These are phyloP conservation scores for Oleoguttula mirabilis DNA, from an alignment of 495 filamentous ascomycete species.

Conservation along the genomic window DNA sequence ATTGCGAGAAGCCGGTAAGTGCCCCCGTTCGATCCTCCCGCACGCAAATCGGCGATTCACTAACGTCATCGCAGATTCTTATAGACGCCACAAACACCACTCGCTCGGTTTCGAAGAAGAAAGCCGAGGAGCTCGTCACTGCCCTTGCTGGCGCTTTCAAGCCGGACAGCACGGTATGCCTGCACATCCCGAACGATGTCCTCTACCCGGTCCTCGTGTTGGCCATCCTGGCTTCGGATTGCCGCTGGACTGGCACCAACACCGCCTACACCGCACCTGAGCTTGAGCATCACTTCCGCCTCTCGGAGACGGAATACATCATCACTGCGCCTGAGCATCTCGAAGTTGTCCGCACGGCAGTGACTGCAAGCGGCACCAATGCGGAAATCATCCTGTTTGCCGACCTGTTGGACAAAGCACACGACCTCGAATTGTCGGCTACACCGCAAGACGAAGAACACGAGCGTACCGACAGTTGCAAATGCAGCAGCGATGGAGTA, in stretches of 20 bases:
- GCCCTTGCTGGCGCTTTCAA: slow-evolving; percentile 9
- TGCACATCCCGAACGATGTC: slow-evolving; percentile 22
- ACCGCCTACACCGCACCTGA: slow-evolving; percentile 21
- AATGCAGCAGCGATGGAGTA: not conserved
- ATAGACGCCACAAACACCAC: slow-evolving; percentile 15
- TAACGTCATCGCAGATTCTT: too few relatives aligned
- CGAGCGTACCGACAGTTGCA: not conserved
- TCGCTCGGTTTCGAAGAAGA: slow-evolving; percentile 8
- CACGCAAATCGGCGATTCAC: too few relatives aligned
- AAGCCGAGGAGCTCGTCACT: slow-evolving; percentile 4
- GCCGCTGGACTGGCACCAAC: slow-evolving; percentile 23
- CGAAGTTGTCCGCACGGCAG: slow-evolving; percentile 4
- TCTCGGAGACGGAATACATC: slow-evolving; percentile 14
- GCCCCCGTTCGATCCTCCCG: too few relatives aligned
- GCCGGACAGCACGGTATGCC: slow-evolving; percentile 16
- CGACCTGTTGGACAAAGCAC: slow-evolving; percentile 17
- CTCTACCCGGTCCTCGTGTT: slow-evolving; percentile 23
- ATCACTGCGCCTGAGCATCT: slow-evolving; percentile 14
- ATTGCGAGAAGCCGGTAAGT: not conserved
- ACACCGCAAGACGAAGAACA: not conserved
- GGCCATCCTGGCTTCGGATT: slow-evolving; percentile 15
- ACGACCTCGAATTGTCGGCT: too few relatives aligned
- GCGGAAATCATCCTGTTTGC: slow-evolving; percentile 14
- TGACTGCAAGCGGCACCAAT: not conserved
- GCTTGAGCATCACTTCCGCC: slow-evolving; percentile 19